Evolutionary conservation across 768 basidiomycete species (phyloP), one percentile per base, ranked within the genome.

Genomic region (Boletales sp.): DNA sequence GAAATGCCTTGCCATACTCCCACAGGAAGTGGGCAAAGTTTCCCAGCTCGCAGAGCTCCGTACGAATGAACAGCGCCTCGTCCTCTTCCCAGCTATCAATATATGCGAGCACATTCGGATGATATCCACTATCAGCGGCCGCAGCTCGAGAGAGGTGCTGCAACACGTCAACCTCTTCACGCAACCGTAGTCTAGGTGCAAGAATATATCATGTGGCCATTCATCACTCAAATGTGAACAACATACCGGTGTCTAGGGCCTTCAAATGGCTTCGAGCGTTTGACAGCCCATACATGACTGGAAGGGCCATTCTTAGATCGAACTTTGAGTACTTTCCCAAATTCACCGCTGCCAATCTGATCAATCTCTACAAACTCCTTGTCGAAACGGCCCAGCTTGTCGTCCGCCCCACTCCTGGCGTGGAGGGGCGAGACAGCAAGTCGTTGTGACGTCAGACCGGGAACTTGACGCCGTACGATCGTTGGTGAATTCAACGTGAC

Each of bases 11-110:
- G 4, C 95, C 95, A 63, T 93, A 93, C 70, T 91, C 87, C 78
- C 87, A 87, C 57, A 99, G 73, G 76, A 97, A 97, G 57, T 79
- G 83, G 5, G 85, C 84, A 58, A 99, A 82, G 71, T 92, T 97
- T 54, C 97, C 97, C 59, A 88, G 79, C 64, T 87, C 87, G 72
- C 97, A 98, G 32, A 99, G 79, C 65, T 95, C 93, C 4, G 97
- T 98, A 58, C 86, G 90, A 60, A 99, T 97, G 70, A 80, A 97
- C 21, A 98, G 73, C 43, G 81, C 78, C 44, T 90, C 85, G 45
- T 86, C 82, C 65, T 97, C 86, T 69, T 99, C 97, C 97, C 97
- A 98, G 55, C 91, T 94, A 70, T 97, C 92, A 52, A 93, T 76
- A 61, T 94, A 95, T 15, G 79, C 79, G 31, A 99, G 77, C 14